These are phyloP conservation scores for Kernera saxatilis DNA, from an alignment of 345 rosid species.

Conservation along the genomic window DNA sequence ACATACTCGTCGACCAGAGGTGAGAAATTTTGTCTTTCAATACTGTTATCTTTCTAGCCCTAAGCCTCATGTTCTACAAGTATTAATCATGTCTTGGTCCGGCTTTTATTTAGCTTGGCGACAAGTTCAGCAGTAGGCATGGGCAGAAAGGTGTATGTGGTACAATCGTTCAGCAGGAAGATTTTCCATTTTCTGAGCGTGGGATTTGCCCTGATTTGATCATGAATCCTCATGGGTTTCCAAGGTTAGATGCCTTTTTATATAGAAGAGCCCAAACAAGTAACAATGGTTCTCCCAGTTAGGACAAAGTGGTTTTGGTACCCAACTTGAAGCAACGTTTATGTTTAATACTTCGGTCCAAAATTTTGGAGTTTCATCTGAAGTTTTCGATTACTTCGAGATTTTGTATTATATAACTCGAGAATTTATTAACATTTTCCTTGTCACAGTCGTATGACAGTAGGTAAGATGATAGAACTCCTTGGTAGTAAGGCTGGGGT, in stretches of 20 bases:
- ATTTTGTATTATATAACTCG: neutral
- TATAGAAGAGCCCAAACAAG: too few relatives aligned
- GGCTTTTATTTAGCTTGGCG: conserved; percentile 57
- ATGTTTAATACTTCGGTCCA: neutral
- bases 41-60: conserved; percentile 1
- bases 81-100: neutral
- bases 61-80: neutral
- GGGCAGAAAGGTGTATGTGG: conserved; percentile 99
- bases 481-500: conserved; percentile 95
- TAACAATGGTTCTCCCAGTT: too few relatives aligned
- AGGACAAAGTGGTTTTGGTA: neutral
- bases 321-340: neutral
- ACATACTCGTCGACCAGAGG: conserved; percentile 97
- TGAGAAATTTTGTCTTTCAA: conserved; percentile 16
- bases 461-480: conserved; percentile 98
- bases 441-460: conserved; percentile 87
- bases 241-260: too few relatives aligned
- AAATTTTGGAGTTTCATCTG: neutral
- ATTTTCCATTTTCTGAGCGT: conserved; percentile 92
- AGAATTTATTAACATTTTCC: neutral
- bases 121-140: conserved; percentile 97
- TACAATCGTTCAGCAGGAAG: conserved; percentile 89
- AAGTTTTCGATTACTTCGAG: neutral
- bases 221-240: conserved; percentile 99
- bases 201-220: conserved; percentile 96